Evolutionary conservation across 2,329 filamentous ascomycete genomes (phyloP).

Genomic region (Paecilomyces fulvus): DNA sequence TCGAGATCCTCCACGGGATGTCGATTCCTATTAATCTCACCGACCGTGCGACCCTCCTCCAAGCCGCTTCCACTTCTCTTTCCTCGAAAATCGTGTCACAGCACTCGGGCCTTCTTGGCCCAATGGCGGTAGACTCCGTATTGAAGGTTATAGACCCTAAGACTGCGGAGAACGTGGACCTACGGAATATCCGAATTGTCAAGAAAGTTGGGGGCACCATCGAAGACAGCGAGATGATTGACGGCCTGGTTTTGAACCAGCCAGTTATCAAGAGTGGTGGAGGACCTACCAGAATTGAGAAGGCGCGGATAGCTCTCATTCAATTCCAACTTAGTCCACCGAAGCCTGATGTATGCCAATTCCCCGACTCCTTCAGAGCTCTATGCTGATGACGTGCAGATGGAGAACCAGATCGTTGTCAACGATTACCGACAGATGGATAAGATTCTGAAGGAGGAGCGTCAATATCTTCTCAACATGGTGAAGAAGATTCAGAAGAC

Average conservation of each 20-base stretch:
- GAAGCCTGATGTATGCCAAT: conserved; percentile 75
- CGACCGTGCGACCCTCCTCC: conserved; percentile 82
- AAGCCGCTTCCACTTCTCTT: conserved; percentile 92
- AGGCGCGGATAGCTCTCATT: conserved; percentile 92
- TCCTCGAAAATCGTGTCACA: conserved; percentile 98
- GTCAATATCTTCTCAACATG: conserved; percentile 95
- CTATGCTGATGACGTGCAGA: conserved; percentile 43
- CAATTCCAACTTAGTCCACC: conserved; percentile 98
- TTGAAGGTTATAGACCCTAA: conserved; percentile 92
- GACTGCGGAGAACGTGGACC: conserved; percentile 90
- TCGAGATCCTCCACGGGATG: conserved; percentile 88
- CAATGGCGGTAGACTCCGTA: conserved; percentile 96
- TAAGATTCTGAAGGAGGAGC: conserved; percentile 99
- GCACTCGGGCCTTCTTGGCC: conserved; percentile 88
- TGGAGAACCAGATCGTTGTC: conserved; percentile 99
- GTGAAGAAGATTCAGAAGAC: conserved; percentile 99
- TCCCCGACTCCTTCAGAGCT: neutral
- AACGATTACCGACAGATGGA: conserved; percentile 99
- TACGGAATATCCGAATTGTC: conserved; percentile 92
- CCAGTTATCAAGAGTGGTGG: conserved; percentile 87
- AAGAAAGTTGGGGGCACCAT: conserved; percentile 98
- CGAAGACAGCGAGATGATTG: conserved; percentile 94
- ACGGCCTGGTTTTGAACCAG: conserved; percentile 87
- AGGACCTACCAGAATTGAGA: conserved; percentile 88
- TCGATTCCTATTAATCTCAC: conserved; percentile 83